Evolutionary conservation across 140 eudicot species (phyloP).

Genomic region (Anethum foeniculum): DNA sequence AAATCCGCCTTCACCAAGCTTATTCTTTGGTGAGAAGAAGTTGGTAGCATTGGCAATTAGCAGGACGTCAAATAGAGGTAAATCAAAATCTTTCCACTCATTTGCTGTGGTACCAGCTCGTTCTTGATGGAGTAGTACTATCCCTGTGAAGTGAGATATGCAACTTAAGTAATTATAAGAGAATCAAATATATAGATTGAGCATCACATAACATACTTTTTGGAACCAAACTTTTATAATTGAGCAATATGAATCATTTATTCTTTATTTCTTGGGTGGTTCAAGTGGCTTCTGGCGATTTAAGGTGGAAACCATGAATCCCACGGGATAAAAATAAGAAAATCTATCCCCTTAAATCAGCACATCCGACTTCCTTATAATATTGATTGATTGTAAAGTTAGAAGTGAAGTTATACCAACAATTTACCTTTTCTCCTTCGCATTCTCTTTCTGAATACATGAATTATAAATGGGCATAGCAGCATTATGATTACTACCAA

Average conservation of each 20-base stretch:
- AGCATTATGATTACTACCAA: not conserved
- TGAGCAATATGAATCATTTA: not conserved
- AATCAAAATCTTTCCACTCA: not conserved
- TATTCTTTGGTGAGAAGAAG: conserved; percentile 4
- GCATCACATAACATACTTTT: not conserved
- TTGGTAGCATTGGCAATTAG: conserved; percentile 6
- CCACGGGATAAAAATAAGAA: not conserved
- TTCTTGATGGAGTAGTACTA: conserved; percentile 2
- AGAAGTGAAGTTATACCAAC: not conserved
- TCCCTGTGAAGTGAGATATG: not conserved
- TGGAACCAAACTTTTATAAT: not conserved
- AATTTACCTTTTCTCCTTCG: not conserved
- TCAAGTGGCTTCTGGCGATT: too few species aligned
- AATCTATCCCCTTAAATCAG: not conserved
- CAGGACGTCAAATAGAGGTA: conserved; percentile 4
- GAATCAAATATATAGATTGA: not conserved
- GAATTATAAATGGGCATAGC: not conserved
- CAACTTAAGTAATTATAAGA: not conserved
- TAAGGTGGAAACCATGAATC: not conserved
- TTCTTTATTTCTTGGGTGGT: not conserved
- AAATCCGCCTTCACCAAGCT: conserved; percentile 1
- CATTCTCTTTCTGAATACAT: conserved; percentile 1
- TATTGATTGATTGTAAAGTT: not conserved
- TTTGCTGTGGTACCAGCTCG: not conserved
- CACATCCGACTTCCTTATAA: not conserved